A percentile compares a stretch with the other conserved stretches of the same genome.
Evolutionary conservation across 2,329 filamentous ascomycete species (phyloP).

Genomic region (Penicillium sp.): DNA sequence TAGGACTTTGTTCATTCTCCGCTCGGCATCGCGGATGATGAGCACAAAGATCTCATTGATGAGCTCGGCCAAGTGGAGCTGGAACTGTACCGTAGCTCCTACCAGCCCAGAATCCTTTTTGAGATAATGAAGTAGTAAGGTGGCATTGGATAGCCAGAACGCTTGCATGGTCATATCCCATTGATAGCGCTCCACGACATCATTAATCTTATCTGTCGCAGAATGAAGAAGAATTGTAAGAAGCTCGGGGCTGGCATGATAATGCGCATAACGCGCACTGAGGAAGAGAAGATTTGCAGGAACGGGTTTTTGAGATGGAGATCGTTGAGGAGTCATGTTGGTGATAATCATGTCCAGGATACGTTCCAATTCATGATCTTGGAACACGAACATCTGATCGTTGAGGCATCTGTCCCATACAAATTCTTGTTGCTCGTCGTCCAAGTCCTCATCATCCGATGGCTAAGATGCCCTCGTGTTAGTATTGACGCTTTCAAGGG

Average conservation of each 20-base stretch:
- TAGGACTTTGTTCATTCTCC: conserved; percentile 92
- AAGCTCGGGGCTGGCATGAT: conserved; percentile 86
- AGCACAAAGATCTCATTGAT: conserved; percentile 98
- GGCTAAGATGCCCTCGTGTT: conserved; percentile 35
- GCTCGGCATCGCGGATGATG: conserved; percentile 92
- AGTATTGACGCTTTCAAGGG: neutral
- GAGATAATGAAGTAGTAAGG: conserved; percentile 89
- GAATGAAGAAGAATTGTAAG: conserved; percentile 77
- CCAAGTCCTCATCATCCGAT: conserved; percentile 80
- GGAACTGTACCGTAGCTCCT: conserved; percentile 81
- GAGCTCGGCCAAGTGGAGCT: conserved; percentile 88
- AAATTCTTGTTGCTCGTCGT: conserved; percentile 90
- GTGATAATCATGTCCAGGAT: conserved; percentile 97
- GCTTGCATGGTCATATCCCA: conserved; percentile 99
- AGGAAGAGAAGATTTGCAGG: conserved; percentile 97
- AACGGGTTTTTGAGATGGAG: conserved; percentile 94
- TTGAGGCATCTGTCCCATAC: conserved; percentile 93
- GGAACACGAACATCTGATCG: conserved; percentile 99
- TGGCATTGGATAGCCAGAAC: conserved; percentile 98
- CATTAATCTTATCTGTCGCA: conserved; percentile 95
- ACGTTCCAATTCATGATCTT: conserved; percentile 85
- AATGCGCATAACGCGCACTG: conserved; percentile 92
- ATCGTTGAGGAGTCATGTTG: conserved; percentile 95
- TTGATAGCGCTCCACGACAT: conserved; percentile 90
- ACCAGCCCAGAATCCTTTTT: conserved; percentile 89